Conservation (phyloP, 305 asterid genomes). For the Rubia tinctorum region DNA sequence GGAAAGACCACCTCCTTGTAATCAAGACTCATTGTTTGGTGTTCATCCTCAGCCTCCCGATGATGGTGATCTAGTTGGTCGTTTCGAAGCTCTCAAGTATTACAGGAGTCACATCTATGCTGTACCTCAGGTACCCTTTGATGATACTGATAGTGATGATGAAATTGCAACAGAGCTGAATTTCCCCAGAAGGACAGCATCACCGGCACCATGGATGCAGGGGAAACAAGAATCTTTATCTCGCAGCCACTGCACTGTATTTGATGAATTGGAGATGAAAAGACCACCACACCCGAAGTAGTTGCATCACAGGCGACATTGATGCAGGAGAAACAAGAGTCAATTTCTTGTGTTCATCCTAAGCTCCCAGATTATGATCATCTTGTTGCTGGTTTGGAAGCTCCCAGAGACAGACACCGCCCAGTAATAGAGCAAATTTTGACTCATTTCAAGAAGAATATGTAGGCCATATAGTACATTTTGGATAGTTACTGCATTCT, state of each 20-base stretch:
- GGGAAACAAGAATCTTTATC: too few relatives aligned
- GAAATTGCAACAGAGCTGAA: constrained; percentile 22
- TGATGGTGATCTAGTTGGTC: background rate
- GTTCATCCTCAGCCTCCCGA: background rate
- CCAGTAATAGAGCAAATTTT: constrained; percentile 22
- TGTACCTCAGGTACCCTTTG: constrained; percentile 36
- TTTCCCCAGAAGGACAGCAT: background rate
- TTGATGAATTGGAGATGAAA: background rate
- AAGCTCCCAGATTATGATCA: constrained; percentile 81
- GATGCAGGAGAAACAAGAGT: constrained; percentile 11
- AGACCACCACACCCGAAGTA: constrained; percentile 29
- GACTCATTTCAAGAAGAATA: background rate
- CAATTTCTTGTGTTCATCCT: constrained; percentile 61
- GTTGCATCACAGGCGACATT: constrained; percentile 53
- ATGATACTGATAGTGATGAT: constrained; percentile 48
- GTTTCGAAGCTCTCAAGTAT: background rate
- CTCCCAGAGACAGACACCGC: constrained; percentile 48
- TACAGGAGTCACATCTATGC: background rate
- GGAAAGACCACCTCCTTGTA: constrained; percentile 18
- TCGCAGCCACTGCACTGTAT: background rate
- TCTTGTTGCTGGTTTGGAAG: constrained; percentile 87
- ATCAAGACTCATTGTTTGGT: background rate
- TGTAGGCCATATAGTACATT: background rate
- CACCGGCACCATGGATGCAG: background rate
- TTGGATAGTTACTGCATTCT: background rate